A percentile compares a stretch with the other conserved stretches of the same genome.
Conservation (phyloP, 1,284 basidiomycete species). For the Takashimella koratensis region DNA sequence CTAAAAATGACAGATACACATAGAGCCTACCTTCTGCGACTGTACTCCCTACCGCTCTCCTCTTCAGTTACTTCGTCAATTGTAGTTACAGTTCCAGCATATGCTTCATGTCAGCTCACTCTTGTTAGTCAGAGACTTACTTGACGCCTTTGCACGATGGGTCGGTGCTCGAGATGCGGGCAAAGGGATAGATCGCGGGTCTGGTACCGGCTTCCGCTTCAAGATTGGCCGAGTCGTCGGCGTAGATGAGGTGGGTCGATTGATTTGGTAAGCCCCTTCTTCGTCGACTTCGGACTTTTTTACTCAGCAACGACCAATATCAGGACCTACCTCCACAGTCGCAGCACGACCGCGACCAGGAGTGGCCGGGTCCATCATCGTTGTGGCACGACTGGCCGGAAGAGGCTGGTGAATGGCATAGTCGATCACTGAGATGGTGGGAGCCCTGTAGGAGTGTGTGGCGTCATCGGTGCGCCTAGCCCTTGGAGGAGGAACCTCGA, state of each 20-base stretch:
- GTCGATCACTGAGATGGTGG: constrained; percentile 22
- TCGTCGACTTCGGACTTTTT: too few relatives aligned
- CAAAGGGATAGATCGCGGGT: constrained; percentile 15
- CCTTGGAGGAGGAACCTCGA: not conserved
- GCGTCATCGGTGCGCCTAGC: not conserved
- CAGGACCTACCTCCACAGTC: not conserved
- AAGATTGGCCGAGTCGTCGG: not conserved
- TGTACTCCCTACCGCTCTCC: constrained; percentile 27
- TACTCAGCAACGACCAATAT: too few relatives aligned
- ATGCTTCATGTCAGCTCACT: constrained; percentile 15
- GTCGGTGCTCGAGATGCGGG: constrained; percentile 19
- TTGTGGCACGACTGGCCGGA: constrained; percentile 16
- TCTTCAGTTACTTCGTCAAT: constrained; percentile 41
- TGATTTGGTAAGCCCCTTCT: too few relatives aligned
- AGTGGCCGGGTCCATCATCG: constrained; percentile 8
- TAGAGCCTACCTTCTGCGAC: not conserved
- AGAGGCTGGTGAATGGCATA: constrained; percentile 18
- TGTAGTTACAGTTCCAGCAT: constrained; percentile 33
- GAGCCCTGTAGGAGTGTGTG: not conserved
- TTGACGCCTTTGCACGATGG: constrained; percentile 15
- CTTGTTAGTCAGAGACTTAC: constrained; percentile 9
- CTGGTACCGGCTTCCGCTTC: constrained; percentile 6
- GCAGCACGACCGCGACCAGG: not conserved
- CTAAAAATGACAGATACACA: not conserved
- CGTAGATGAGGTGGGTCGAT: not conserved